Conservation (phyloP, 116 monocot species). For the Phalaenopsis hybrid region DNA sequence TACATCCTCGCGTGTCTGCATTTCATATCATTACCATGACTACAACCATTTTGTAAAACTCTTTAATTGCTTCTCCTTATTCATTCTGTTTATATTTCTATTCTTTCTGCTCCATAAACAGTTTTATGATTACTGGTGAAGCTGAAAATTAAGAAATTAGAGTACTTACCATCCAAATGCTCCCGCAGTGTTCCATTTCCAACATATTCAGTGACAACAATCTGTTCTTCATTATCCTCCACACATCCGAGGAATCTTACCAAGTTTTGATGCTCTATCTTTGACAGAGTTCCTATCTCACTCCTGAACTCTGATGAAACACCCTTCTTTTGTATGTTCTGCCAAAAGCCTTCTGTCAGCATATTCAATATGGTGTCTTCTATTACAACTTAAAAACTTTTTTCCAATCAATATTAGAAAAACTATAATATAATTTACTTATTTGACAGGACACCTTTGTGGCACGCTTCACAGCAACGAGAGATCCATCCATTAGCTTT, state of each 20-base stretch:
- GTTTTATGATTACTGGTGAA: not conserved
- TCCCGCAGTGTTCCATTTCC: slow-evolving; percentile 54
- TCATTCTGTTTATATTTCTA: too few species aligned
- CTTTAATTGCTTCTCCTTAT: too few species aligned
- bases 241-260: slow-evolving; percentile 50
- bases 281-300: slow-evolving; percentile 42
- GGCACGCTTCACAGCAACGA: slow-evolving; percentile 77
- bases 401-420: too few species aligned
- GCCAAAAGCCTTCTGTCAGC: slow-evolving; percentile 6
- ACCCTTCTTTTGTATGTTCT: slow-evolving; percentile 31
- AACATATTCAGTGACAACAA: slow-evolving; percentile 49
- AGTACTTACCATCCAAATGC: slow-evolving; percentile 48
- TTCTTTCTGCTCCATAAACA: too few species aligned
- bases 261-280: slow-evolving; percentile 56
- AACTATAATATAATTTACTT: too few species aligned
- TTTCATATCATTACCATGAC: not conserved
- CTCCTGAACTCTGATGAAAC: slow-evolving; percentile 40
- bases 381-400: not conserved
- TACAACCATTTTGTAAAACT: too few species aligned
- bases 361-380: not conserved
- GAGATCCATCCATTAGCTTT: slow-evolving; percentile 38
- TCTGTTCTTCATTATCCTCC: slow-evolving; percentile 34
- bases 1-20: slow-evolving; percentile 38
- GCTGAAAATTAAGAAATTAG: not conserved
- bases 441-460: slow-evolving; percentile 47